Percentiles rank a stretch among this genome's conserved stretches.
Conservation (phyloP, 2,329 filamentous ascomycete genomes). For the Aspergillus tanneri region DNA sequence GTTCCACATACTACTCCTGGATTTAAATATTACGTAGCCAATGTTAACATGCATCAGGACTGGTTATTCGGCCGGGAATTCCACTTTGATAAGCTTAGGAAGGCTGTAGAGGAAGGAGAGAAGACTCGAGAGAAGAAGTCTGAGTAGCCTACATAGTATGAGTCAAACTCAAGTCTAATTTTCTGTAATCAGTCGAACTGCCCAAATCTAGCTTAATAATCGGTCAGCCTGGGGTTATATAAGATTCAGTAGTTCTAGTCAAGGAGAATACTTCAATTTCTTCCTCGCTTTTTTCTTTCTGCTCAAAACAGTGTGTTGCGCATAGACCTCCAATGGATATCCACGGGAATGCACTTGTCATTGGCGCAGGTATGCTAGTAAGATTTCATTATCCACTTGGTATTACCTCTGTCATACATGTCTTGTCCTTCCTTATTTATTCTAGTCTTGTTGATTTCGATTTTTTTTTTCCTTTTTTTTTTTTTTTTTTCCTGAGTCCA, state of each 20-base stretch:
- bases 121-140: not conserved
- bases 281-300: not conserved
- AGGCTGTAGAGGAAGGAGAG: not conserved
- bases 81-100: not conserved
- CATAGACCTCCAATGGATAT: not conserved
- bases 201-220: not conserved
- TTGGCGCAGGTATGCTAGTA: slow-evolving; percentile 12
- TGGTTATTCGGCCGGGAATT: not conserved
- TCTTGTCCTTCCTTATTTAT: too few relatives aligned
- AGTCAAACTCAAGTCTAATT: not conserved
- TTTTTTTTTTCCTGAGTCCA: not conserved
- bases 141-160: not conserved
- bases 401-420: not conserved
- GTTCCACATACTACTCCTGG: too few relatives aligned
- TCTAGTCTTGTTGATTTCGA: not conserved
- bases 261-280: not conserved
- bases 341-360: slow-evolving; percentile 12
- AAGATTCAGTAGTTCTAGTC: not conserved
- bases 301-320: too few relatives aligned
- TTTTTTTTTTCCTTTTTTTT: not conserved
- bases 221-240: not conserved
- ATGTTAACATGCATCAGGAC: not conserved
- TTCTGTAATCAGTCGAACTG: not conserved
- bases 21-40: too few relatives aligned
- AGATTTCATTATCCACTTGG: too few relatives aligned